phyloP scores from a whole-genome alignment of 2,329 filamentous ascomycete species.

The Pseudogymnoascus sp. region DNA sequence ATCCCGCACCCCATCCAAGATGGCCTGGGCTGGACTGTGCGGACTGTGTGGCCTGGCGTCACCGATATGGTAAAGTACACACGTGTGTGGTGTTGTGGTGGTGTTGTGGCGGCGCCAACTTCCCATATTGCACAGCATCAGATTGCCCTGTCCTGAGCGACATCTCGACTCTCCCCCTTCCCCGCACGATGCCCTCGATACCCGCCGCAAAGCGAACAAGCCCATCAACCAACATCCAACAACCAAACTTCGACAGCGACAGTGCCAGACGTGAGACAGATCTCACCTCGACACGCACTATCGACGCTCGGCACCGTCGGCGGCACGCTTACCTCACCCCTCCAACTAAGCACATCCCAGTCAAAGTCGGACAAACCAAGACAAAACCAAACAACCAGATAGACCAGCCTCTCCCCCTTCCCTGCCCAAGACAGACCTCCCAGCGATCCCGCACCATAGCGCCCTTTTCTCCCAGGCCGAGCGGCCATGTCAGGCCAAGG shows the following conservation, averaged over 20 bases:
- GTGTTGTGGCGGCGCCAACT: conserved; percentile 1
- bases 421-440: not conserved
- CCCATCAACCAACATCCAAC: not conserved
- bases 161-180: not conserved
- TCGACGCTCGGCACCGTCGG: not conserved
- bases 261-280: not conserved
- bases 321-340: not conserved
- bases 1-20: not conserved
- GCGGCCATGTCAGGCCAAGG: not conserved
- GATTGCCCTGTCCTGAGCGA: conserved; percentile 1
- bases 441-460: not conserved
- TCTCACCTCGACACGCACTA: not conserved
- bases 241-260: not conserved
- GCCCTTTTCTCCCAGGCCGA: not conserved
- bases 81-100: not conserved
- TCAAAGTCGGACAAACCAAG: not conserved
- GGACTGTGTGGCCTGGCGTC: not conserved
- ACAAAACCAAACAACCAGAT: not conserved
- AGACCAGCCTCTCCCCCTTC: not conserved
- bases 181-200: not conserved
- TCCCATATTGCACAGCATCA: conserved; percentile 4
- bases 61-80: not conserved
- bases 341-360: not conserved
- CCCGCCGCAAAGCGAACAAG: not conserved
- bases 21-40: not conserved